Evolutionary conservation across 1,284 basidiomycete species (phyloP).

Genomic region (Polyporus tsugae): DNA sequence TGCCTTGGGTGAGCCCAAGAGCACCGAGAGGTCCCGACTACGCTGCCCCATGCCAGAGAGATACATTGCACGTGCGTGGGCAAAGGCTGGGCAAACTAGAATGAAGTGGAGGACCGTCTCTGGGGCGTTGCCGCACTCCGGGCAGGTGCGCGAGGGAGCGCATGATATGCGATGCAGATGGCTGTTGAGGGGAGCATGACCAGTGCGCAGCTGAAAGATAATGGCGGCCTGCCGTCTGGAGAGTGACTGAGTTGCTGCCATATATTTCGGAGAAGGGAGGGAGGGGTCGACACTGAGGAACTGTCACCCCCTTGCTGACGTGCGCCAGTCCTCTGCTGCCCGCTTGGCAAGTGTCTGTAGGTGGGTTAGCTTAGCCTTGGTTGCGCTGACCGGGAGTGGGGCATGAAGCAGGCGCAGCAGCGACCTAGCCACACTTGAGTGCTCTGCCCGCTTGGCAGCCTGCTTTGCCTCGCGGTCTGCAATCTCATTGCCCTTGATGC

Average conservation of each 20-base stretch:
- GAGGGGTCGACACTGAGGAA: constrained; percentile 15
- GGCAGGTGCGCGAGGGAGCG: constrained; percentile 34
- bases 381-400: constrained; percentile 21
- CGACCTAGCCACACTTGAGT: constrained; percentile 16
- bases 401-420: constrained; percentile 21
- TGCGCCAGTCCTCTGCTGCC: background rate
- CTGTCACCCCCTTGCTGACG: background rate
- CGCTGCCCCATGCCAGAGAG: constrained; percentile 8
- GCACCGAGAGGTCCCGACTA: background rate
- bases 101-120: constrained; percentile 41
- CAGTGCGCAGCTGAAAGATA: constrained; percentile 41
- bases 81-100: constrained; percentile 32
- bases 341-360: background rate
- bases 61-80: background rate
- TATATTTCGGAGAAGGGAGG: constrained; percentile 22
- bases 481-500: constrained; percentile 31
- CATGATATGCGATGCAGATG: constrained; percentile 37
- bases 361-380: constrained; percentile 7
- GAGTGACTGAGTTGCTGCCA: constrained; percentile 9
- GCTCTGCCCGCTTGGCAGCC: too few species aligned
- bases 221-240: constrained; percentile 30
- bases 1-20: background rate
- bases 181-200: constrained; percentile 39
- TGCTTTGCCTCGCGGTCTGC: constrained; percentile 16
- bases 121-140: background rate